Evolutionary conservation across 2,329 filamentous ascomycete species (phyloP), one percentile per base, ranked within the genome.

Genomic region (Sarocladium oryzae): DNA sequence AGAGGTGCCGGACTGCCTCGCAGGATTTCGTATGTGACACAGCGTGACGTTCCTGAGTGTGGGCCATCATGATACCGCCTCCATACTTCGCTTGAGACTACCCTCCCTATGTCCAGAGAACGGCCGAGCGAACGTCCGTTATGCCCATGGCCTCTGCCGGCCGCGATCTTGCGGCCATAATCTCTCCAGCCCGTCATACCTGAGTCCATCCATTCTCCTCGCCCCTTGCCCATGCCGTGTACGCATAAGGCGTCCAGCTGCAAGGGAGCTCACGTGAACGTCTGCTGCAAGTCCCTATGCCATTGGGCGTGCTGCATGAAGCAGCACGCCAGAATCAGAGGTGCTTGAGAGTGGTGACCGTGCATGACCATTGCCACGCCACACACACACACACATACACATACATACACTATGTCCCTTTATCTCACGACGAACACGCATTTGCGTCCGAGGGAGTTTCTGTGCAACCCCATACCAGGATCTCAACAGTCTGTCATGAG

Each of bases 391-490:
- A n/a, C n/a, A n/a, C n/a, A n/a, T n/a, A n/a, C n/a, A n/a, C n/a
- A n/a, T n/a, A n/a, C n/a, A n/a, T n/a, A n/a, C n/a, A n/a, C n/a
- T n/a, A n/a, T n/a, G n/a, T n/a, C n/a, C n/a, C n/a, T n/a, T n/a
- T n/a, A n/a, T n/a, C n/a, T n/a, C n/a, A n/a, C n/a, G n/a, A n/a
- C n/a, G n/a, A n/a, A n/a, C n/a, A n/a, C 33, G 33, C 30, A 16
- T 40, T 30, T 30, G 28, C 18, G 16, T 30, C 43, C 43, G 26
- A 9, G 26, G 24, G 33, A 10, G 13, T 8, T 33, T 33, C 16
- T 48, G 43, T 48, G 43, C 28, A 21, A 48, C 43, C 43, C 28
- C n/a, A n/a, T n/a, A n/a, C n/a, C n/a, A n/a, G n/a, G n/a, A n/a
- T n/a, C n/a, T n/a, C n/a, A n/a, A n/a, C n/a, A n/a, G n/a, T n/a